Evolutionary conservation across 176 grass and related monocot species (phyloP).

Genomic region (Eleusine indica): DNA sequence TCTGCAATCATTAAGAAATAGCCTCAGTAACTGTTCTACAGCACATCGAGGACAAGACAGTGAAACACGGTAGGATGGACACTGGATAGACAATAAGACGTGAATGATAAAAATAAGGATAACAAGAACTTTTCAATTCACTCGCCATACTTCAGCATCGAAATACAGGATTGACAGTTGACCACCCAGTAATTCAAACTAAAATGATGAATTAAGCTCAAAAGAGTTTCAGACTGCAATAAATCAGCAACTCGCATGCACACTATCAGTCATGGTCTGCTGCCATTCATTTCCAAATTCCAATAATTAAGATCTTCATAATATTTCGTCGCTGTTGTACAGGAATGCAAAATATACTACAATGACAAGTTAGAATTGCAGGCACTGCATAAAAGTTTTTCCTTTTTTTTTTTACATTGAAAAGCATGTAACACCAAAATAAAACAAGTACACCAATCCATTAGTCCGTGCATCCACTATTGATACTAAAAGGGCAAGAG

Average conservation of each 20-base stretch:
- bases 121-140: not conserved
- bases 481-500: slow-evolving; percentile 14
- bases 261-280: not conserved
- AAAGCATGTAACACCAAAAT: slow-evolving; percentile 16
- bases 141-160: not conserved
- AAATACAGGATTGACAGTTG: slow-evolving; percentile 14
- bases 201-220: too few species aligned
- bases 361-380: not conserved
- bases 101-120: not conserved
- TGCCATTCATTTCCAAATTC: slow-evolving; percentile 6
- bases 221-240: too few species aligned
- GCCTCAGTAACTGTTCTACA: not conserved
- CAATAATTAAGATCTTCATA: not conserved
- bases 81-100: not conserved
- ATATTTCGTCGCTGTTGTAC: not conserved
- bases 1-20: slow-evolving; percentile 49
- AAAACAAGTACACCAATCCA: slow-evolving; percentile 5
- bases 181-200: not conserved
- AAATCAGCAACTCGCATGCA: too few species aligned
- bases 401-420: not conserved
- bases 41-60: not conserved
- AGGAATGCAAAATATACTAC: not conserved
- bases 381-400: not conserved
- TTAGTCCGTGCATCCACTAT: not conserved
- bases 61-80: not conserved